A percentile compares a stretch with the other conserved stretches of the same genome.
Conservation (phyloP, 78 protist species). For the Dictyostelium capitatum region DNA sequence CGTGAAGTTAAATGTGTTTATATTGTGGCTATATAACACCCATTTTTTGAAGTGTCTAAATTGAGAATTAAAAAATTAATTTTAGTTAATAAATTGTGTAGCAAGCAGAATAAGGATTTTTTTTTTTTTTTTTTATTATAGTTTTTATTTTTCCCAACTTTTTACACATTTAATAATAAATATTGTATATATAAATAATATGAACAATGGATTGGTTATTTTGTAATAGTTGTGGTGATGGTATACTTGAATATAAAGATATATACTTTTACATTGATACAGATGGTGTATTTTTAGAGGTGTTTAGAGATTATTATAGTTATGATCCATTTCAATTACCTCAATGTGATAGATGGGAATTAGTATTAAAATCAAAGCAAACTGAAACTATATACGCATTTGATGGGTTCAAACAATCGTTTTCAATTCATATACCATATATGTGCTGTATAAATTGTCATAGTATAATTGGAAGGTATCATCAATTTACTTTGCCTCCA, state of each 20-base stretch:
- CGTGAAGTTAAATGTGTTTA: no score
- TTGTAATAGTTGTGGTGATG: no score
- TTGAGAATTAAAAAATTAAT: no score
- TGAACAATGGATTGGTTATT: no score
- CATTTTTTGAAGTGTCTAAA: no score
- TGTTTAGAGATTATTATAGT: not conserved
- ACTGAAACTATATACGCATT: not conserved
- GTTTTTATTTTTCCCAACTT: no score
- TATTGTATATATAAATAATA: no score
- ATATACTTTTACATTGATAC: not conserved
- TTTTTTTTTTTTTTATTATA: no score
- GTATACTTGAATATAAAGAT: not conserved
- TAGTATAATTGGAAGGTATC: not conserved
- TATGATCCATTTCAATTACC: not conserved
- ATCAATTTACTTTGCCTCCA: not conserved
- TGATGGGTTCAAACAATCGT: not conserved
- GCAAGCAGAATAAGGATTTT: no score
- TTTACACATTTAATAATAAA: no score
- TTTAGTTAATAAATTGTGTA: no score
- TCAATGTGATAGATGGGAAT: not conserved
- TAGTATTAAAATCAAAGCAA: not conserved
- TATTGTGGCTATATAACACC: no score
- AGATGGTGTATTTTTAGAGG: slow-evolving; percentile 5
- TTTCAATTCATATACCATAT: not conserved
- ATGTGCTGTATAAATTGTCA: not conserved